Percentiles rank a stretch among this genome's conserved stretches.
These are phyloP conservation scores for Anacardium occidentale DNA, from an alignment of 345 rosid species.

Conservation along the genomic window DNA sequence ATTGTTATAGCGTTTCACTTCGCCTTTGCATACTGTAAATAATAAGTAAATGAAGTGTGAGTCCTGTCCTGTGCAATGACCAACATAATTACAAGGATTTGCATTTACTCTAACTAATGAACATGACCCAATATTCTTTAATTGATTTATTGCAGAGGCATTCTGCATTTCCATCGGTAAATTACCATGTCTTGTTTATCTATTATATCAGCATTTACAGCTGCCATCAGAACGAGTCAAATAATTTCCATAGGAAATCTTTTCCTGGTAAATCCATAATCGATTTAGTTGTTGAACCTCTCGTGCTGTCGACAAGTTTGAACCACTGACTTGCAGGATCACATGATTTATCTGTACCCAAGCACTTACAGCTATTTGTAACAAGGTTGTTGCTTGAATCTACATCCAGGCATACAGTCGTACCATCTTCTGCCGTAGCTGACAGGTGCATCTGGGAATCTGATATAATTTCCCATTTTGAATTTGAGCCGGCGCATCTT, in stretches of 20 bases:
- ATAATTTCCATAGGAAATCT: slow-evolving; percentile 18
- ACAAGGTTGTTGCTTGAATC: slow-evolving; percentile 44
- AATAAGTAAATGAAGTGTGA: no score
- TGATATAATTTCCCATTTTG: slow-evolving; percentile 67
- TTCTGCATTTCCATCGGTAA: no score
- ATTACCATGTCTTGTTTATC: no score
- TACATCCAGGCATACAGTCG: slow-evolving; percentile 71
- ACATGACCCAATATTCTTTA: no score
- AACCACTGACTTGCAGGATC: slow-evolving; percentile 81
- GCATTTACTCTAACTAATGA: no score
- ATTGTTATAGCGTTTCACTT: no score
- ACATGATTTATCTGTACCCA: slow-evolving; percentile 47
- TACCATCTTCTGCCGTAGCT: slow-evolving; percentile 38
- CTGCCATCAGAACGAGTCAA: slow-evolving; percentile 7
- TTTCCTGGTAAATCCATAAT: slow-evolving; percentile 17
- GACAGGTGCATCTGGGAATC: slow-evolving; percentile 85
- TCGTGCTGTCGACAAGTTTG: slow-evolving; percentile 60
- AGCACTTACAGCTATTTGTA: slow-evolving; percentile 52
- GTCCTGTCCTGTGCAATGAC: no score
- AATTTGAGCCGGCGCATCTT: slow-evolving; percentile 40
- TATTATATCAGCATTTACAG: no score
- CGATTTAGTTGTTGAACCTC: slow-evolving; percentile 28
- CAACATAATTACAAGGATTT: no score
- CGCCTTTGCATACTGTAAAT: no score
- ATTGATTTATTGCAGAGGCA: no score